phyloP scores from a whole-genome alignment of 768 basidiomycete species.

The Russula foetens region DNA sequence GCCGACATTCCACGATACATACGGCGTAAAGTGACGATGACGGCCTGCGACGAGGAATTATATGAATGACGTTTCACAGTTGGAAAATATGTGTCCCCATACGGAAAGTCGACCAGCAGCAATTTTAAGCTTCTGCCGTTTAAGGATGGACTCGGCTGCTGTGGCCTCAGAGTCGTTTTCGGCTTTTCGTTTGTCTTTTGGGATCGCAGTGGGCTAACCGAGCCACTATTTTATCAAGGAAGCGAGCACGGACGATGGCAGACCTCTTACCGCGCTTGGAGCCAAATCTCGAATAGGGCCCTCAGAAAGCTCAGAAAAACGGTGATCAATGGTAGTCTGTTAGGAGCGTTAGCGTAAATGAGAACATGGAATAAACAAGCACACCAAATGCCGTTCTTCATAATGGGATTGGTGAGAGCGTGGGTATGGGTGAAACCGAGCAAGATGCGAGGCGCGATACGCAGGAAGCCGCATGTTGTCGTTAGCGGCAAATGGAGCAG shows the following conservation, averaged over 20 bases:
- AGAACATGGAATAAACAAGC: not conserved
- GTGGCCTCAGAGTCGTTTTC: not conserved
- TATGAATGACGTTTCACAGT: not conserved
- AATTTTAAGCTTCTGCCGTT: slow-evolving; percentile 9
- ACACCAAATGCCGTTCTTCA: slow-evolving; percentile 7
- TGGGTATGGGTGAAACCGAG: slow-evolving; percentile 14
- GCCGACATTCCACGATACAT: slow-evolving; percentile 9
- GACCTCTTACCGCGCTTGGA: not conserved
- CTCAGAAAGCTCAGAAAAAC: not conserved
- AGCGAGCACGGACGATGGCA: not conserved
- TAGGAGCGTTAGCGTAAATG: not conserved
- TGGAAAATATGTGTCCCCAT: not conserved
- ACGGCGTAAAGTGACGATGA: slow-evolving; percentile 6
- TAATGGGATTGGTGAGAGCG: not conserved
- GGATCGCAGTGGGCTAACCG: not conserved
- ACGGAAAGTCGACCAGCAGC: slow-evolving; percentile 10
- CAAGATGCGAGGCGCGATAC: slow-evolving; percentile 6
- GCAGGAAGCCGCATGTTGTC: slow-evolving; percentile 8
- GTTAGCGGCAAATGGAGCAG: not conserved
- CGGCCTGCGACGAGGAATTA: not conserved
- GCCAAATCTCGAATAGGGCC: not conserved
- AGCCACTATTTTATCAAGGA: not conserved
- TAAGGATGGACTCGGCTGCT: slow-evolving; percentile 2
- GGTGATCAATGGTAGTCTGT: slow-evolving; percentile 5
- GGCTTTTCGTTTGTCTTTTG: not conserved